Evolutionary conservation across 495 filamentous ascomycete species (phyloP).

Genomic region (Penicillium paradoxum): DNA sequence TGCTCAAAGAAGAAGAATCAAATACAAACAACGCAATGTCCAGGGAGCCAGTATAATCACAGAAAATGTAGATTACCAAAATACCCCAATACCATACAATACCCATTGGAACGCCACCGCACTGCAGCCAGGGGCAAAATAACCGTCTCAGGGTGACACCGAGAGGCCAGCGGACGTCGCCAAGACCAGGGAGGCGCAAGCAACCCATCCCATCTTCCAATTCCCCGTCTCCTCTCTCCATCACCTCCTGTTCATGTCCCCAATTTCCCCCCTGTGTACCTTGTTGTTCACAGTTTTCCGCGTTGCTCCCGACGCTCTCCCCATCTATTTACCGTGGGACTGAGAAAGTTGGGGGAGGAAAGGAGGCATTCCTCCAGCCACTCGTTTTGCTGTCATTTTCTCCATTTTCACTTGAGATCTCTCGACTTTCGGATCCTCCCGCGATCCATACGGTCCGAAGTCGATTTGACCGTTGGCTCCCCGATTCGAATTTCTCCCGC

Average conservation of each 20-base stretch:
- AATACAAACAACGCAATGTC: neutral
- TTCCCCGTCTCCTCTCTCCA: slow-evolving; percentile 14
- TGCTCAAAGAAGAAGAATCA: neutral
- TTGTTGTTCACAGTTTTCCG: slow-evolving; percentile 29
- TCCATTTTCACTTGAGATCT: slow-evolving; percentile 16
- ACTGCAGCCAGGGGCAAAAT: slow-evolving; percentile 7
- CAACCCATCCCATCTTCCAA: slow-evolving; percentile 36
- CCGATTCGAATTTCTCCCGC: slow-evolving; percentile 2
- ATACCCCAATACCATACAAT: neutral
- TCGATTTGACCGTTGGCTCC: neutral
- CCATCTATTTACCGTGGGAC: slow-evolving; percentile 21
- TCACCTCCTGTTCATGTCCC: slow-evolving; percentile 12
- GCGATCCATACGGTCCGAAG: neutral
- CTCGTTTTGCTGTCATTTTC: slow-evolving; percentile 39
- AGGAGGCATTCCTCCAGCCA: slow-evolving; percentile 49
- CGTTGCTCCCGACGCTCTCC: slow-evolving; percentile 28
- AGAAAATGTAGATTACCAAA: neutral
- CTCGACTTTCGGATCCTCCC: slow-evolving; percentile 6
- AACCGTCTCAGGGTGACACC: slow-evolving; percentile 25
- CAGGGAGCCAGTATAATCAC: neutral
- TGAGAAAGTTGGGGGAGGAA: slow-evolving; percentile 38
- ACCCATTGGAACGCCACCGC: neutral
- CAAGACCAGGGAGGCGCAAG: slow-evolving; percentile 19
- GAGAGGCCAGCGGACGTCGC: slow-evolving; percentile 4
- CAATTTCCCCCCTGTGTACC: slow-evolving; percentile 18